Conservation (phyloP, 768 basidiomycete genomes). For the Trametes elegans region DNA sequence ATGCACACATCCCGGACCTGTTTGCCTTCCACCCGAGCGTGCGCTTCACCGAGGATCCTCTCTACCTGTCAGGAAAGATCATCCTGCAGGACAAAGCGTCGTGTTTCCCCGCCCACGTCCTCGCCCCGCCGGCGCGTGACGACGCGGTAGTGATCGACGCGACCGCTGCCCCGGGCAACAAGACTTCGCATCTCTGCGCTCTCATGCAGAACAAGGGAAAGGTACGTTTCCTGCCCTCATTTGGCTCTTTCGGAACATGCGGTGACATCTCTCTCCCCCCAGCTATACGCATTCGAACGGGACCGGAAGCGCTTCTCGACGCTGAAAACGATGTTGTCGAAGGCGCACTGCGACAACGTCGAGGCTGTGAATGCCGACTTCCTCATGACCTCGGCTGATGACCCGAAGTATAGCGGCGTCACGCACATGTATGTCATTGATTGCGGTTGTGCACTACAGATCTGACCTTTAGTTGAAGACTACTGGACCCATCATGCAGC, state of each 20-base stretch:
- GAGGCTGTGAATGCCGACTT: constrained; percentile 80
- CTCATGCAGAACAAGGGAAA: constrained; percentile 82
- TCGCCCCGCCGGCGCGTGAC: constrained; percentile 64
- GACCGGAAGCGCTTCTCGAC: constrained; percentile 81
- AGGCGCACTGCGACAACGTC: constrained; percentile 81
- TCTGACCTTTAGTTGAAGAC: constrained; percentile 39
- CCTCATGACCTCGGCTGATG: constrained; percentile 67
- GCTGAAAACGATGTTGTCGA: constrained; percentile 80
- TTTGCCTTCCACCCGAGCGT: constrained; percentile 69
- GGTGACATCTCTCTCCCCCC: not conserved
- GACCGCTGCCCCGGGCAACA: constrained; percentile 97
- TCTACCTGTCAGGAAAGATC: constrained; percentile 75
- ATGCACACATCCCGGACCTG: constrained; percentile 80
- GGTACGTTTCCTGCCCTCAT: constrained; percentile 42
- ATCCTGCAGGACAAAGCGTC: constrained; percentile 98
- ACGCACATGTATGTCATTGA: constrained; percentile 77
- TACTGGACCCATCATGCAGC: constrained; percentile 96
- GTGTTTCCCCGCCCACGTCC: constrained; percentile 89
- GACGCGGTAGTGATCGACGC: constrained; percentile 78
- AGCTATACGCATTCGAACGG: constrained; percentile 89
- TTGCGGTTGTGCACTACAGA: no score
- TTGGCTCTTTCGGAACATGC: not conserved
- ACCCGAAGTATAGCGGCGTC: constrained; percentile 57
- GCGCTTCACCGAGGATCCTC: constrained; percentile 66
- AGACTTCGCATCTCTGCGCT: constrained; percentile 91